Evolutionary conservation across 257 asterid species (phyloP), one percentile per base, ranked within the genome.

Genomic region (Plantago ovata): DNA sequence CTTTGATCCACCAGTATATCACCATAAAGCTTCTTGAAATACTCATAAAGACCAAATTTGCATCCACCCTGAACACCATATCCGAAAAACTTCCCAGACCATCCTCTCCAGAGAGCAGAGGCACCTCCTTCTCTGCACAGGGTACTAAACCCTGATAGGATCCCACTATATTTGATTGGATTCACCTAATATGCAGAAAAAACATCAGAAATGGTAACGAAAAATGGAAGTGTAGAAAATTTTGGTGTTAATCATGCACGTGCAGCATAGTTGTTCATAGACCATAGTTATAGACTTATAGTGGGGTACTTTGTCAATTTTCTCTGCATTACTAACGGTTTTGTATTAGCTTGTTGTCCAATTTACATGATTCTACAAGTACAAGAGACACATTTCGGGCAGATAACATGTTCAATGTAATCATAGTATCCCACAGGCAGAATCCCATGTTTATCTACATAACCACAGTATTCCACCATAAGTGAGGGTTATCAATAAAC

Each of bases 51-150:
- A 28, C 93, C 88, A 40, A 83, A 86, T 68, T 62, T 81, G 64
- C 78, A 86, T 46, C 89, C 95, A 13, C 95, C 93, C 72, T 83
- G 93, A 38, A 70, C 66, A 12, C 89, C 89, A 58, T 86, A 86
- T 2, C 95, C 95, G 24, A 86, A 68, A 43, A 83, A 76, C 59
- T 83, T 86, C 4, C 89, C 79, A n/a, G 95, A 81, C 93, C 95
- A 86, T 49, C 93, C 95, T 76, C 85, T 81, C 89, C 92, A 77
- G 44, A 86, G 82, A 58, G 84, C 80, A 53, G 79, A 72, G 40
- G 74, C 74, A 32, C 95, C 95, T 68, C 65, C 83, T 66, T 86
- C 89, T 68, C 73, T 72, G 77, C 77, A 81, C 28, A 86, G 81
- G 43, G 81, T 79, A 47, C 81, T 64, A 44, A 81, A 76, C 49